Conservation (phyloP, 164 flowering plant genomes). For the Euptelea pleiosperma region DNA sequence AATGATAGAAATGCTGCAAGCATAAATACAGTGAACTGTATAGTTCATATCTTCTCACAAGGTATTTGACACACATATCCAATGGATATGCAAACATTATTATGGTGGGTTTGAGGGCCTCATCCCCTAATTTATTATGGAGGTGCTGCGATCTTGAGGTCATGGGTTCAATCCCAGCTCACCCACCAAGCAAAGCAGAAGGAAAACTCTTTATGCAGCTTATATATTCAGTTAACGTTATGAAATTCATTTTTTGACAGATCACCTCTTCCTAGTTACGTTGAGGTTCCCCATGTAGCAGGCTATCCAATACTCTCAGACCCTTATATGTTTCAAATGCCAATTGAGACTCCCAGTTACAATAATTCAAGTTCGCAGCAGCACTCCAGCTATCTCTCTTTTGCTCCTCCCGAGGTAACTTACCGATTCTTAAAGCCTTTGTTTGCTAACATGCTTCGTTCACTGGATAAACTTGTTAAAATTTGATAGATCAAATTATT, state of each 20-base stretch:
- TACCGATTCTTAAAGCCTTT: background rate
- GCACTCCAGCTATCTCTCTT: conserved; percentile 70
- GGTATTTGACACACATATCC: too few species aligned
- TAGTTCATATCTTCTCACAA: too few species aligned
- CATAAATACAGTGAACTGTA: too few species aligned
- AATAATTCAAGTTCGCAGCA: conserved; percentile 31
- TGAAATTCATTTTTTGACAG: conserved; percentile 31
- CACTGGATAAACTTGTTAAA: background rate
- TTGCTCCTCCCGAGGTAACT: conserved; percentile 94
- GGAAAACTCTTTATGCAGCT: background rate
- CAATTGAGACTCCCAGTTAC: conserved; percentile 59
- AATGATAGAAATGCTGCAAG: too few species aligned
- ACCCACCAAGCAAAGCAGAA: background rate
- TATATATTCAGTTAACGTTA: conserved; percentile 3
- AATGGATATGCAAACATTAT: too few species aligned
- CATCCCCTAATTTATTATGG: too few species aligned
- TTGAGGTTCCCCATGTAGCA: conserved; percentile 48
- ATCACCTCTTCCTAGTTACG: conserved; percentile 63
- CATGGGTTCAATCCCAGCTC: background rate
- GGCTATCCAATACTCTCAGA: conserved; percentile 74
- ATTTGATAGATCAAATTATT: background rate
- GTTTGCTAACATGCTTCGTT: background rate
- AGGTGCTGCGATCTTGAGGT: background rate
- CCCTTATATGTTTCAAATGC: conserved; percentile 47
- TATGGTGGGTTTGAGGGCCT: too few species aligned